Base-by-base conservation (phyloP, 1,139 yeast genomes). In the Candida mesenterica region DNA sequence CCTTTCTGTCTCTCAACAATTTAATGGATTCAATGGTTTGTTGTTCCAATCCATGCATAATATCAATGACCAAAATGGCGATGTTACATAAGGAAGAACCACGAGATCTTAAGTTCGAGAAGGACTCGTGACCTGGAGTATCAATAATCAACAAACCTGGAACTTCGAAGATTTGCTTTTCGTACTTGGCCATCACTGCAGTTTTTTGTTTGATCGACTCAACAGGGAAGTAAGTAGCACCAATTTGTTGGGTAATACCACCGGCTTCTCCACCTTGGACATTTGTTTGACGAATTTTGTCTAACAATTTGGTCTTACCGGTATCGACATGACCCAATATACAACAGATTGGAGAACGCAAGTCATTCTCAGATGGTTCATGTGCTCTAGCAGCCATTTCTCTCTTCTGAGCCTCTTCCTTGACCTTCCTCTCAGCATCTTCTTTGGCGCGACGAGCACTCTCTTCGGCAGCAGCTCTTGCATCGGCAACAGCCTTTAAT, bases 241-340 rank as follows among this genome's bases (percentile, higher is more conserved):
- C 99, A 59, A 92, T 92, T 68, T 92, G 99, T 76, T 92, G 99
- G 48, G 99, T 92, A 60, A 92, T 94, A 74, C 99, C 99, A 73
- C 99, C 99, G 39, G 98, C 99, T 72, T 92, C 99, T 59, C 98
- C 99, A 62, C 97, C 98, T 73, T 92, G 99, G 43, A 92, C 99
- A 55, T 92, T 92, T 32, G 97, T 94, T 72, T 92, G 97, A 72
- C 99, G 94, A 49, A 92, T 82, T 65, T 92, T 94, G 61, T 92
- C 99, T 59, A 92, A 75, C 49, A 92, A 77, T 62, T 92, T 92
- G 45, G 98, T 92, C 68, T 92, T 94, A 81, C 99, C 98, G 39
- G 98, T 92, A 75, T 92, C 99, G 63, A 92, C 99, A 72, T 92
- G 99, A 60, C 99, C 99, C 65, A 92, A 77, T 57, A 92, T 94